These are phyloP conservation scores for Melanopsichium pennsylvanicum DNA, from an alignment of 1,284 basidiomycete species.

Conservation along the genomic window DNA sequence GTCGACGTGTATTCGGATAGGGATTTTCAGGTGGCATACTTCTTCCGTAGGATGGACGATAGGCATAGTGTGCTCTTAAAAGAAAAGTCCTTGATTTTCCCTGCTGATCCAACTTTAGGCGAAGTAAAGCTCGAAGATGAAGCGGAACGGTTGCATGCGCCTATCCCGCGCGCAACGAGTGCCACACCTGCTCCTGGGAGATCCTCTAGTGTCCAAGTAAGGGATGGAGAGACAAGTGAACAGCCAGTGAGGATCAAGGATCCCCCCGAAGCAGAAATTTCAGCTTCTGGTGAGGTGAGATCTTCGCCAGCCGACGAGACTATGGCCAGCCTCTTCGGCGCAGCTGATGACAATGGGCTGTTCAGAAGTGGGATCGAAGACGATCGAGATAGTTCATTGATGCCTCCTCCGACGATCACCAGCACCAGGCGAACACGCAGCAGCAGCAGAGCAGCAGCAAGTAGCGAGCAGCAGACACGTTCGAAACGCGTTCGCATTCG, in stretches of 20 bases:
- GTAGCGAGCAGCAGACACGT: constrained; percentile 1
- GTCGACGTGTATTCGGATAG: constrained; percentile 65
- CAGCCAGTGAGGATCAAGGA: constrained; percentile 36
- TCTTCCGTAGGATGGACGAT: constrained; percentile 64
- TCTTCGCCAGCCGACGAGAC: constrained; percentile 9
- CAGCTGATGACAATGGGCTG: constrained; percentile 10
- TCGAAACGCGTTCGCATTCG: constrained; percentile 38
- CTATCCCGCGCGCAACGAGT: constrained; percentile 24
- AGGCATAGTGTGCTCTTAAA: constrained; percentile 66
- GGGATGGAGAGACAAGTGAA: constrained; percentile 11
- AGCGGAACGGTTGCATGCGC: constrained; percentile 47
- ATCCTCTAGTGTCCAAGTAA: constrained; percentile 1
- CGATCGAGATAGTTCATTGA: constrained; percentile 11
- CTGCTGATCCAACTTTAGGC: constrained; percentile 23
- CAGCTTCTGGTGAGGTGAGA: too few relatives aligned
- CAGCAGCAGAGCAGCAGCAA: not conserved
- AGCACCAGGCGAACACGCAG: constrained; percentile 14
- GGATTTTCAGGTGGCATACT: constrained; percentile 66
- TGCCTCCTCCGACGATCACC: constrained; percentile 29
- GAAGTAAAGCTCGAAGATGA: constrained; percentile 49
- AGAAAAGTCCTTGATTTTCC: constrained; percentile 41
- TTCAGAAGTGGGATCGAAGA: constrained; percentile 11
- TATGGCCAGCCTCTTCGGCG: constrained; percentile 17
- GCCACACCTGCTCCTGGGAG: constrained; percentile 7
- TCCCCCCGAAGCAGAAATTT: constrained; percentile 28